Percentiles rank a stretch among this genome's conserved stretches.
These are phyloP conservation scores for Parasitella parasitica DNA, from an alignment of 371 early-diverging fungal genomes.

Conservation along the genomic window DNA sequence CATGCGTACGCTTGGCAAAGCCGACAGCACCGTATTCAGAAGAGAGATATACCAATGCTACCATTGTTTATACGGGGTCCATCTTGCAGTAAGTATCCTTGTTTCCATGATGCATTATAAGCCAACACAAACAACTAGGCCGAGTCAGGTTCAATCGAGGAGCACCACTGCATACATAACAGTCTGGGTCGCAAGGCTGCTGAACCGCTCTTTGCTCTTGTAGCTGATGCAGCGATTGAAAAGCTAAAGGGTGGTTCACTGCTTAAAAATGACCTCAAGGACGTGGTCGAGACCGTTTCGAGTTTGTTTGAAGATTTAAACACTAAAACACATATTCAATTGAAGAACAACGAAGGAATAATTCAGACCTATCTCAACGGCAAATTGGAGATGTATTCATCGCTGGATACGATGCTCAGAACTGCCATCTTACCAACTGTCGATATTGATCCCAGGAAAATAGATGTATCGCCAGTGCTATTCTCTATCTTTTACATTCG, in stretches of 20 bases:
- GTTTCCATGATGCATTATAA: background rate
- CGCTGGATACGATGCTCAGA: slow-evolving; percentile 8
- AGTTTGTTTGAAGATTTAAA: slow-evolving; percentile 57
- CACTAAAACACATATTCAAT: slow-evolving; percentile 22
- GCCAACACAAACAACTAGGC: too few relatives aligned
- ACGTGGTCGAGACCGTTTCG: slow-evolving; percentile 58
- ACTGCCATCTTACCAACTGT: slow-evolving; percentile 21
- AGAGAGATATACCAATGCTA: slow-evolving; percentile 66
- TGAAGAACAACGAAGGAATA: slow-evolving; percentile 14
- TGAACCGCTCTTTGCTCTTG: slow-evolving; percentile 48
- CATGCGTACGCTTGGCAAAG: slow-evolving; percentile 12
- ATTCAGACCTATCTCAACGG: slow-evolving; percentile 20
- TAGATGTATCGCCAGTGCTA: slow-evolving; percentile 36
- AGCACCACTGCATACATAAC: slow-evolving; percentile 52
- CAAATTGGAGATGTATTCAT: slow-evolving; percentile 10
- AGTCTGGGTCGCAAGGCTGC: slow-evolving; percentile 58
- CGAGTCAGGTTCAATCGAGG: slow-evolving; percentile 52
- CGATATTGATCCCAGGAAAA: slow-evolving; percentile 2
- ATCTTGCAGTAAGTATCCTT: slow-evolving; percentile 52
- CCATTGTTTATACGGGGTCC: slow-evolving; percentile 67
- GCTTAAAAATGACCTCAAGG: slow-evolving; percentile 54
- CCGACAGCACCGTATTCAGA: slow-evolving; percentile 22
- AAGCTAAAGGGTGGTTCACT: slow-evolving; percentile 37
- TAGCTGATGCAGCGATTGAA: slow-evolving; percentile 43
- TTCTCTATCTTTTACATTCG: slow-evolving; percentile 59